These are phyloP conservation scores for Musa beccarii DNA, from an alignment of 176 grass and related monocot genomes.

Conservation along the genomic window DNA sequence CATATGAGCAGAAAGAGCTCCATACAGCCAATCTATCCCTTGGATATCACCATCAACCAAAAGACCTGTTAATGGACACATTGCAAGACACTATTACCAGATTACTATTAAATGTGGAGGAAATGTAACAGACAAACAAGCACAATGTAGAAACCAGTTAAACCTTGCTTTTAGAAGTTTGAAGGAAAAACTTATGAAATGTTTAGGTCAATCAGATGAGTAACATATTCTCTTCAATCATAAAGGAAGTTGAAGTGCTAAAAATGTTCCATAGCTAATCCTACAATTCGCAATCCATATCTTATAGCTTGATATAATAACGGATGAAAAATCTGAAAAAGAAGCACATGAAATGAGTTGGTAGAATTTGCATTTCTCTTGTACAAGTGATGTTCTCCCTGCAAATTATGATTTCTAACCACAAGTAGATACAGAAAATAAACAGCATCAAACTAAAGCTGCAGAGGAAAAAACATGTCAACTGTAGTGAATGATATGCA, in stretches of 20 bases:
- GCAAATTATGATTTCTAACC: background rate
- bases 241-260: background rate
- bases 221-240: background rate
- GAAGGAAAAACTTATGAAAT: background rate
- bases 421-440: background rate
- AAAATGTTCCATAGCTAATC: background rate
- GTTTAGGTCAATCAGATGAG: background rate
- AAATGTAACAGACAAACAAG: background rate
- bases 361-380: background rate
- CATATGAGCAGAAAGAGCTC: constrained; percentile 88
- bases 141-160: background rate
- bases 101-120: background rate
- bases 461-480: background rate
- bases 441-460: background rate
- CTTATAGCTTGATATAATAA: background rate
- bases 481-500: background rate
- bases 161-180: background rate
- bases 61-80: constrained; percentile 45
- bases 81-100: constrained; percentile 2
- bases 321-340: background rate
- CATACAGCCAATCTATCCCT: constrained; percentile 77
- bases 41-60: constrained; percentile 92
- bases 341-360: background rate
- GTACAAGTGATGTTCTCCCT: too few relatives aligned
- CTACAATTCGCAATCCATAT: background rate